phyloP scores from a whole-genome alignment of 2,329 filamentous ascomycete genomes.

The Hypomyces perniciosus region DNA sequence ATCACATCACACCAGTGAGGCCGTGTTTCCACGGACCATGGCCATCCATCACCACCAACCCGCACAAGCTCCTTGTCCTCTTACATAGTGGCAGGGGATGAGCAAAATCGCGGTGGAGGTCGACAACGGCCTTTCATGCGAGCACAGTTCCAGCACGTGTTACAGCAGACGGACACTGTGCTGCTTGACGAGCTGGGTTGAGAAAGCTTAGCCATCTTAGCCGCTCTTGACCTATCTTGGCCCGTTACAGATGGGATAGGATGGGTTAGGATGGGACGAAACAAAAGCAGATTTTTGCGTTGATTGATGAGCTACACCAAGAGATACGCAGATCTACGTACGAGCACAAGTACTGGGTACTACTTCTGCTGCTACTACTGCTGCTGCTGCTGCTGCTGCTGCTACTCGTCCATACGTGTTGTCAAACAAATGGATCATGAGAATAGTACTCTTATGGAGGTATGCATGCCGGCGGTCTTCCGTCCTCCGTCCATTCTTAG shows the following conservation, averaged over 20 bases:
- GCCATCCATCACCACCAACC: neutral
- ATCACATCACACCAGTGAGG: conserved; percentile 8
- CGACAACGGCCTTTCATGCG: neutral
- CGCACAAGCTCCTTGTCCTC: neutral
- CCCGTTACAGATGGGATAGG: neutral
- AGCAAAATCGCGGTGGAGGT: conserved; percentile 2
- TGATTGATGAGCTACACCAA: no score
- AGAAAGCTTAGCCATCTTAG: neutral
- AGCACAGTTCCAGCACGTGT: neutral
- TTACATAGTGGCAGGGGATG: conserved; percentile 6
- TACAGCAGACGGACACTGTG: conserved; percentile 4
- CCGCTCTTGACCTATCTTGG: conserved; percentile 4
- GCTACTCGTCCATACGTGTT: no score
- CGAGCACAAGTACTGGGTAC: no score
- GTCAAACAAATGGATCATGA: no score
- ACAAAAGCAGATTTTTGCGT: neutral
- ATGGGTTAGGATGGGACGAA: neutral
- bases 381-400: no score
- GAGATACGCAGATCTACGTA: no score
- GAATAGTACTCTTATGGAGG: no score
- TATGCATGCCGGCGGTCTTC: no score
- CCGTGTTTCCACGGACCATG: conserved; percentile 4
- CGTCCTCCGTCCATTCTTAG: no score
- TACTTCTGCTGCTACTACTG: no score
- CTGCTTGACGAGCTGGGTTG: neutral